Percentiles rank a stretch among this genome's conserved stretches.
phyloP scores from a whole-genome alignment of 768 basidiomycete genomes.

The Trametes cingulata region DNA sequence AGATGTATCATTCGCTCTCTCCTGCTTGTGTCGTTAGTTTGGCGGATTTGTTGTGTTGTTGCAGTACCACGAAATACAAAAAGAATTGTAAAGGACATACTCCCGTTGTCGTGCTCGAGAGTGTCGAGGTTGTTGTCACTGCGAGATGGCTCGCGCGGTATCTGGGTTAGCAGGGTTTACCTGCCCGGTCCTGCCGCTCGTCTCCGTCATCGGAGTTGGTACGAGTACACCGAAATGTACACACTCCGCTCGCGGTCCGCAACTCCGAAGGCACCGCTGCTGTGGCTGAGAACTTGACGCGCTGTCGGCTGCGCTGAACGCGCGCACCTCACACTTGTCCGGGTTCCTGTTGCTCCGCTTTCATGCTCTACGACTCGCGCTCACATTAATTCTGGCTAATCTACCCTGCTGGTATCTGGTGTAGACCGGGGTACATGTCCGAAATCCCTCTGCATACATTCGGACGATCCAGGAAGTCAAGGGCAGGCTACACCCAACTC shows the following conservation, averaged over 20 bases:
- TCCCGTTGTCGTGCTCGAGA: neutral
- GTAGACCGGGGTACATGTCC: slow-evolving; percentile 46
- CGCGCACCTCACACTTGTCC: neutral
- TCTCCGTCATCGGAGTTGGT: neutral
- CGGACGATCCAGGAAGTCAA: slow-evolving; percentile 48
- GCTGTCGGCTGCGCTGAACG: neutral
- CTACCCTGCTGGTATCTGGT: slow-evolving; percentile 8
- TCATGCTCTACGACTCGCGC: neutral
- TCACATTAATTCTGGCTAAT: slow-evolving; percentile 4
- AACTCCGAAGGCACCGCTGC: neutral
- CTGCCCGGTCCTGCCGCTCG: neutral
- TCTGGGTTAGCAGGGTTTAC: neutral
- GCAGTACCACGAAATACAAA: slow-evolving; percentile 26
- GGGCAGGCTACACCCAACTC: slow-evolving; percentile 50
- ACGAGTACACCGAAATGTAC: neutral
- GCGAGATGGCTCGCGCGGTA: neutral
- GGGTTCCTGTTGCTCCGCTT: neutral
- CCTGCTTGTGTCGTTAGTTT: slow-evolving; percentile 23
- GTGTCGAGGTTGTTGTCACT: neutral
- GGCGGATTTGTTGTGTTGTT: slow-evolving; percentile 29
- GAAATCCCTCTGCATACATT: slow-evolving; percentile 72
- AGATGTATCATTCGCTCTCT: slow-evolving; percentile 21
- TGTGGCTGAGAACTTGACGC: neutral
- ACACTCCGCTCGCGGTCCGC: too few species aligned
- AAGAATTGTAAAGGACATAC: slow-evolving; percentile 20